Conservation (phyloP, 306 rosid genomes). For the Gillenia trifoliata region DNA sequence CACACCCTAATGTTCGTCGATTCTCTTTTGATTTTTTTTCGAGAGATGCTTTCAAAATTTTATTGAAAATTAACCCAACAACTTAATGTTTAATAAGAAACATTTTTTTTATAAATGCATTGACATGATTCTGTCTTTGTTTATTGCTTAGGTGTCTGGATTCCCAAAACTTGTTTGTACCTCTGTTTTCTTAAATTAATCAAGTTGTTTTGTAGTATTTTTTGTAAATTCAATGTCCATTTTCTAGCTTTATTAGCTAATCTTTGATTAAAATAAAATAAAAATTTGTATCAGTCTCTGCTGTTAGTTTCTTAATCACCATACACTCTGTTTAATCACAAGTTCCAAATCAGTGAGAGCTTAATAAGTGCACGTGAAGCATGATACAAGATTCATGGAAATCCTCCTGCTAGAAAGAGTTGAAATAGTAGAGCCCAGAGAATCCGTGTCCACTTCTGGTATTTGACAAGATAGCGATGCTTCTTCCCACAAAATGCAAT, state of each 20-base stretch:
- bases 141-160: not conserved
- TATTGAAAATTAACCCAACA: not conserved
- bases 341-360: not conserved
- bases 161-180: not conserved
- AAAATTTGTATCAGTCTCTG: not conserved
- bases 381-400: not conserved
- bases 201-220: not conserved
- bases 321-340: not conserved
- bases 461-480: not conserved
- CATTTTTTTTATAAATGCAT: not conserved
- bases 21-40: too few species aligned
- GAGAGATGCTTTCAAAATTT: not conserved
- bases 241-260: slow-evolving; percentile 5
- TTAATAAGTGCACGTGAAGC: slow-evolving; percentile 1
- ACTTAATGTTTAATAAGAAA: not conserved
- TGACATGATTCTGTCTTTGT: not conserved
- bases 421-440: not conserved
- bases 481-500: not conserved
- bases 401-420: not conserved
- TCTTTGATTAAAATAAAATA: not conserved
- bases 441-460: not conserved
- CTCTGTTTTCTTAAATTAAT: not conserved
- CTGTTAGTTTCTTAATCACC: not conserved
- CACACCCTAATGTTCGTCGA: too few species aligned
- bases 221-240: not conserved